These are phyloP conservation scores for Penicillium odoratum DNA, from an alignment of 495 filamentous ascomycete species.

Conservation along the genomic window DNA sequence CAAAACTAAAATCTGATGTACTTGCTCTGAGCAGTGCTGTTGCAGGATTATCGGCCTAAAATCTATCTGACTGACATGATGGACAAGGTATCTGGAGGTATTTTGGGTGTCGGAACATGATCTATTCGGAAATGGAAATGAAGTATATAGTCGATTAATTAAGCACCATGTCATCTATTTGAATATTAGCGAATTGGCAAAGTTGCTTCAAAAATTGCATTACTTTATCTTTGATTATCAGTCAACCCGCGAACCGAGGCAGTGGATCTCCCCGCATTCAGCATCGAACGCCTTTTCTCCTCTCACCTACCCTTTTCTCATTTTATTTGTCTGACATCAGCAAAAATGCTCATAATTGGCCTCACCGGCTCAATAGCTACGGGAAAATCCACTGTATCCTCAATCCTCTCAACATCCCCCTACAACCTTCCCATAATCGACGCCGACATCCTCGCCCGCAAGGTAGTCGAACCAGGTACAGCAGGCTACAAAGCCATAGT, in stretches of 20 bases:
- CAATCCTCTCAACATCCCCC: conserved; percentile 72
- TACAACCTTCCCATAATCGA: conserved; percentile 92
- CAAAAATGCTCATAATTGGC: conserved; percentile 86
- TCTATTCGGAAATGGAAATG: background rate
- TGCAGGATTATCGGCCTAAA: background rate
- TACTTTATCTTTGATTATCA: background rate
- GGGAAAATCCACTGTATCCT: conserved; percentile 94
- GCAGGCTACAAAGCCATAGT: conserved; percentile 78
- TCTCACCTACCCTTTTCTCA: conserved; percentile 1
- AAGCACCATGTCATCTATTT: background rate
- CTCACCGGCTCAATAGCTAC: conserved; percentile 97
- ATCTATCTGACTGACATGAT: background rate
- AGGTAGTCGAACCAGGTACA: conserved; percentile 90
- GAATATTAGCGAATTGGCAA: background rate
- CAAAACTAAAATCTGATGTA: background rate
- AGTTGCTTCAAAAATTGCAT: background rate
- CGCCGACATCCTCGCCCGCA: conserved; percentile 85
- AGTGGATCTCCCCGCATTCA: conserved; percentile 20
- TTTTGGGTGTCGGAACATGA: background rate
- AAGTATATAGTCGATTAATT: background rate
- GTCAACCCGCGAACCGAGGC: background rate
- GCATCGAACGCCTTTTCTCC: background rate
- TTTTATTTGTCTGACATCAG: background rate
- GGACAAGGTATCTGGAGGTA: background rate
- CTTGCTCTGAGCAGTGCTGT: background rate